Evolutionary conservation across 1,284 basidiomycete species (phyloP), one percentile per base, ranked within the genome.

Genomic region (Cryptococcus deneoformans): DNA sequence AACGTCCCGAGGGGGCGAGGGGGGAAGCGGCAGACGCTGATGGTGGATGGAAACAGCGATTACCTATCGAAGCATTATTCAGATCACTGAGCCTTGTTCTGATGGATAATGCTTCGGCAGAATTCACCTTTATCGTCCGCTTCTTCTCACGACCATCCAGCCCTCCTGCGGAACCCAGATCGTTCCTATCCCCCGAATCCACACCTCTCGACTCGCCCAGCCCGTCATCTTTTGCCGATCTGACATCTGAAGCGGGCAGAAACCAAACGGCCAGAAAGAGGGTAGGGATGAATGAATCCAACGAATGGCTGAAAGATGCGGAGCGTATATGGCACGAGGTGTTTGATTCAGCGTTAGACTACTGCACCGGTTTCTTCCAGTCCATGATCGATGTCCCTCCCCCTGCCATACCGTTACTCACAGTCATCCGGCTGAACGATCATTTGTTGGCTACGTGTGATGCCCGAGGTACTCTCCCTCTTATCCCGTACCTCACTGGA

Each of bases 21-120:
- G 5, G 29, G 29, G 35, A 34, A n/a, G 8, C 4, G 4, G 8
- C 6, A 16, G 5, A 9, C 10, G 37, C 51, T 44, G 14, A 52
- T 24, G 8, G 14, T 36, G 16, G 16, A 42, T 34, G 60, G 38
- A 39, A 50, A 46, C 73, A 96, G 93, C 88, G 86, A 84, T 87
- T 88, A 66, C 85, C 89, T 0, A 73, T 88, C 0, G 94, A 97
- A 77, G 86, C 86, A 0, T 79, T 95, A 11, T 82, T 92, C 64
- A 85, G 93, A 20, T 95, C 93, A 0, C 79, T 92, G 45, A 77
- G 91, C 56, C 80, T 97, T 47, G 92, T 95, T 47, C 84, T 97
- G 56, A 86, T 94, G 83, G 92, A 96, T 79, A 97, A 97, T 70
- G 87, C 89, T 1, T 88, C 88, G 0, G 85, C 91, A 42, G 93